phyloP scores from a whole-genome alignment of 495 filamentous ascomycete species.

The Cenococcum geophilum region DNA sequence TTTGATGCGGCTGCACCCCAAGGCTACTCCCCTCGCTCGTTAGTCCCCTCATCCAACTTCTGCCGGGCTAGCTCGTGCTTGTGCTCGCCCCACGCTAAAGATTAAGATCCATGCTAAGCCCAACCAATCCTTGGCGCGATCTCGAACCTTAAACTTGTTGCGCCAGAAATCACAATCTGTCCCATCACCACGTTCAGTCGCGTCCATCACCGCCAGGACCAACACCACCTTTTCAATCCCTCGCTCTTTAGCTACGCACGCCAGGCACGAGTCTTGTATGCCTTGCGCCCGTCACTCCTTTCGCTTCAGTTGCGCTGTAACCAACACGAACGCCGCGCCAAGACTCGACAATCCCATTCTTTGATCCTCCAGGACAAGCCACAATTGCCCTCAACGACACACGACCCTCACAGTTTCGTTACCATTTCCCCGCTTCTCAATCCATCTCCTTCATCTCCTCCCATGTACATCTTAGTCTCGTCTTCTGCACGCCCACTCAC shows the following conservation, averaged over 20 bases:
- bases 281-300: no score
- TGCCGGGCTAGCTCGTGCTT: neutral
- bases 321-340: no score
- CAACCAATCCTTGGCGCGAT: neutral
- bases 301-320: no score
- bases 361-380: no score
- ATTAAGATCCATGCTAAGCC: neutral
- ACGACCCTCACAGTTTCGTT: no score
- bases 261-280: no score
- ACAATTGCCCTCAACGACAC: no score
- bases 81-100: neutral
- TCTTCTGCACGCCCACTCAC: neutral
- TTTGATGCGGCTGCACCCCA: slow-evolving; percentile 8
- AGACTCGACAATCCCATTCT: no score
- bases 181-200: neutral
- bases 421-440: no score
- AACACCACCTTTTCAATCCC: no score
- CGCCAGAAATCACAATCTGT: neutral
- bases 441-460: neutral
- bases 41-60: neutral
- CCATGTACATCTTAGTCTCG: slow-evolving; percentile 13
- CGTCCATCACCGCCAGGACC: neutral
- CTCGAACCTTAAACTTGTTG: neutral
- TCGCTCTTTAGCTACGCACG: no score
- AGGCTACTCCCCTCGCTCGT: neutral